phyloP scores from a whole-genome alignment of 768 basidiomycete species.

The Leccinum pellstonianum region DNA sequence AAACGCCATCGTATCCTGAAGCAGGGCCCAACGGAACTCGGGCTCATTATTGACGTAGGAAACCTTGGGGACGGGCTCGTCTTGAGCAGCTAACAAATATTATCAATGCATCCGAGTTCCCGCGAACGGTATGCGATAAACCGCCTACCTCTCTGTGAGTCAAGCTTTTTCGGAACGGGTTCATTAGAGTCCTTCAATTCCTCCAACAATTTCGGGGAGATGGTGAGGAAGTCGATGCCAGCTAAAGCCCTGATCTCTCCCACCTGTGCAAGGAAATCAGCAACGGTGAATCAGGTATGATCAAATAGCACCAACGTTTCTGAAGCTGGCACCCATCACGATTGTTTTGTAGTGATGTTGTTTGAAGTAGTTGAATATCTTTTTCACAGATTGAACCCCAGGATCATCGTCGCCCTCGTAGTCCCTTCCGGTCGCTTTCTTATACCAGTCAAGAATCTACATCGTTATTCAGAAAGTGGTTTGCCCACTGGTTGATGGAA shows the following conservation, averaged over 20 bases:
- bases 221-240: conserved; percentile 95
- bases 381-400: conserved; percentile 91
- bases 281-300: background rate
- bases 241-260: conserved; percentile 93
- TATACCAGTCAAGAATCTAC: conserved; percentile 98
- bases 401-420: conserved; percentile 92
- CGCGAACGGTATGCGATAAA: background rate
- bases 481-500: conserved; percentile 31
- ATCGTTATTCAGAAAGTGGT: background rate
- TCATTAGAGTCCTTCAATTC: conserved; percentile 77
- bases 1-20: conserved; percentile 91
- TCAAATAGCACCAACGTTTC: conserved; percentile 65
- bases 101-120: background rate
- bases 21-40: conserved; percentile 88
- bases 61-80: conserved; percentile 71
- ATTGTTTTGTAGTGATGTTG: conserved; percentile 96
- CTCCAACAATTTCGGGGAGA: conserved; percentile 83
- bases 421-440: conserved; percentile 77
- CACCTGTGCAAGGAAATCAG: conserved; percentile 38
- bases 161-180: conserved; percentile 80
- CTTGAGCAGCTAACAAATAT: conserved; percentile 49
- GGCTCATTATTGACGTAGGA: conserved; percentile 86
- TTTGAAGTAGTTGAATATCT: conserved; percentile 99
- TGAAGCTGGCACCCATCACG: conserved; percentile 99
- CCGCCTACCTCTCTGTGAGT: conserved; percentile 53